A percentile compares a stretch with the other conserved stretches of the same genome.
Evolutionary conservation across 495 filamentous ascomycete species (phyloP).

Genomic region (Trichoderma gamsii): DNA sequence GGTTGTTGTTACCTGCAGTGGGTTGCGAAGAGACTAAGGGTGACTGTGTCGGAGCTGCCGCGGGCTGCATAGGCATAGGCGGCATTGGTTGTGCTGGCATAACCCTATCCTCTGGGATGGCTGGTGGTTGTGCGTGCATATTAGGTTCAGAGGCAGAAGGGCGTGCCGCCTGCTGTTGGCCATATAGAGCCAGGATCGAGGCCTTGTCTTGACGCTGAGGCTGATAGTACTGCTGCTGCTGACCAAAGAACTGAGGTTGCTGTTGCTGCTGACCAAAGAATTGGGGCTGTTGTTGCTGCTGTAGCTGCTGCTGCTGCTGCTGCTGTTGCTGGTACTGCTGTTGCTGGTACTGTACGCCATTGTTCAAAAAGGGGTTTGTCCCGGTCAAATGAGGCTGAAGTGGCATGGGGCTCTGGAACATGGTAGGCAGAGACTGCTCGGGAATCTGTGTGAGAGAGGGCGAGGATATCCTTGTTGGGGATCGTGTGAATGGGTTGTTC

Average conservation of each 20-base stretch:
- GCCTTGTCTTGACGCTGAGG: conserved; percentile 59
- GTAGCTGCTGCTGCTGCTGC: too few relatives aligned
- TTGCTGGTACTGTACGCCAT: conserved; percentile 16
- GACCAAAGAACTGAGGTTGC: conserved; percentile 7
- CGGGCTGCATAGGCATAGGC: conserved; percentile 17
- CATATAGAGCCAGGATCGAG: conserved; percentile 83
- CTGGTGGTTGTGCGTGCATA: conserved; percentile 9
- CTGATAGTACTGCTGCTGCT: conserved; percentile 34
- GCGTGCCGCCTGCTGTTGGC: conserved; percentile 66
- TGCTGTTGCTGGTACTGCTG: conserved; percentile 23
- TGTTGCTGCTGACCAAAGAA: conserved; percentile 23
- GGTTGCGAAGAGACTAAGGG: conserved; percentile 20
- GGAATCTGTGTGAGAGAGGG: conserved; percentile 41
- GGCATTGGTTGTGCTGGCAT: conserved; percentile 17
- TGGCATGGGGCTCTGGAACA: conserved; percentile 29
- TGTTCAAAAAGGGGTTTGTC: conserved; percentile 14
- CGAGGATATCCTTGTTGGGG: conserved; percentile 41
- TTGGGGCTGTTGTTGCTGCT: conserved; percentile 23
- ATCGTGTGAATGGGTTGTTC: conserved; percentile 42
- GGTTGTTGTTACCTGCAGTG: conserved; percentile 23
- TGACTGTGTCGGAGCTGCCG: conserved; percentile 23
- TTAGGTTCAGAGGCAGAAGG: conserved; percentile 6
- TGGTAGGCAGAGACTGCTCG: conserved; percentile 43
- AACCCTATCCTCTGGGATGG: conserved; percentile 19
- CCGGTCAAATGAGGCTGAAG: conserved; percentile 24